These are phyloP conservation scores for Sphagnum fallax DNA, from an alignment of 228 moss, liverwort and hornwort species.

Conservation along the genomic window DNA sequence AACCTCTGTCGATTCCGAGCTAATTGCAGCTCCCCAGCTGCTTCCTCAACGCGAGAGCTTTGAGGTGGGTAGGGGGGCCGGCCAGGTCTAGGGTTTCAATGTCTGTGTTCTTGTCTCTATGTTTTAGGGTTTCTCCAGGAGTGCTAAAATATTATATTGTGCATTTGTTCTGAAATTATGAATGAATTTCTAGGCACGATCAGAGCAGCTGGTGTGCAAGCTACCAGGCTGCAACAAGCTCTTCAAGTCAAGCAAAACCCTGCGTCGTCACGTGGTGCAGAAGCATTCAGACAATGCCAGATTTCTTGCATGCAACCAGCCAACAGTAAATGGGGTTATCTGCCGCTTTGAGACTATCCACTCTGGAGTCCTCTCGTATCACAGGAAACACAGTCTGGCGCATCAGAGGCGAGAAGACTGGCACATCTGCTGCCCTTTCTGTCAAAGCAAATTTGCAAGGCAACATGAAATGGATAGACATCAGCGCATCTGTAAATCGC, in stretches of 20 bases:
- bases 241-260: conserved; percentile 58
- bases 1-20: conserved; percentile 37
- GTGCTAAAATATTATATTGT: neutral
- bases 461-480: conserved; percentile 65
- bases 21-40: conserved; percentile 20
- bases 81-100: neutral
- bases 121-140: too few species aligned
- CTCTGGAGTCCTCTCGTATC: conserved; percentile 50
- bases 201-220: conserved; percentile 47
- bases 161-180: neutral
- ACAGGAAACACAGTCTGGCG: conserved; percentile 48
- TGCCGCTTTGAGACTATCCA: conserved; percentile 60
- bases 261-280: conserved; percentile 46
- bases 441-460: conserved; percentile 52
- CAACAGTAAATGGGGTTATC: conserved; percentile 35
- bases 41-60: conserved; percentile 33
- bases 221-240: conserved; percentile 47
- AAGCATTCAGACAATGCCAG: conserved; percentile 52
- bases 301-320: conserved; percentile 51
- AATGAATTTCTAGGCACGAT: conserved; percentile 4
- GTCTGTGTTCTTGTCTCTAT: neutral
- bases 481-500: conserved; percentile 42
- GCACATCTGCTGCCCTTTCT: conserved; percentile 57
- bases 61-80: conserved; percentile 19
- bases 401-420: conserved; percentile 55